Percentiles rank a stretch among this genome's conserved stretches.
phyloP scores from a whole-genome alignment of 495 filamentous ascomycete species.

The Aspergillus homomorphus region DNA sequence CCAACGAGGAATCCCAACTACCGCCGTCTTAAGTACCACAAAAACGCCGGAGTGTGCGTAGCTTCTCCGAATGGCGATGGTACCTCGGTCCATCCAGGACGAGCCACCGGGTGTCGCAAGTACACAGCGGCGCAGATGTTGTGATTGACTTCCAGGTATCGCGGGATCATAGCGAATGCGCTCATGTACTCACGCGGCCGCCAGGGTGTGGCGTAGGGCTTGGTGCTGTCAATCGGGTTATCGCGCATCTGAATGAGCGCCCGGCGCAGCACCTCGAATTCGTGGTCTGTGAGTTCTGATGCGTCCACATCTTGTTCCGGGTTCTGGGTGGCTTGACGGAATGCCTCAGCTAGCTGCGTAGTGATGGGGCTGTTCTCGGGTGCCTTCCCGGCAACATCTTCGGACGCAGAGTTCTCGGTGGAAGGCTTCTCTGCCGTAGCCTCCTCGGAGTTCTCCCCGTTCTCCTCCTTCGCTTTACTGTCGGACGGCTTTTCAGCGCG shows the following conservation, averaged over 20 bases:
- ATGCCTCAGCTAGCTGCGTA: constrained; percentile 38
- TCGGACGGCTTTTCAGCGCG: constrained; percentile 25
- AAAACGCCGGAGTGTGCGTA: constrained; percentile 73
- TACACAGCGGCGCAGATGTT: constrained; percentile 95
- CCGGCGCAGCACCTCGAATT: constrained; percentile 41
- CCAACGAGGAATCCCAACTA: constrained; percentile 20
- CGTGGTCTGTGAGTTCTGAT: constrained; percentile 38
- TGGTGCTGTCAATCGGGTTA: constrained; percentile 70
- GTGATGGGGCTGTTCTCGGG: constrained; percentile 27
- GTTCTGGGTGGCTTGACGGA: constrained; percentile 38
- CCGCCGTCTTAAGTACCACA: constrained; percentile 90
- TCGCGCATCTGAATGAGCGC: constrained; percentile 57
- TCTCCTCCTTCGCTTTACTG: constrained; percentile 12
- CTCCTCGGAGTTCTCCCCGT: neutral
- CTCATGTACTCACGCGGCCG: constrained; percentile 80
- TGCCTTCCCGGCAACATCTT: constrained; percentile 8
- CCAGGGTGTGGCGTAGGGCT: constrained; percentile 93
- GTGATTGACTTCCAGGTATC: constrained; percentile 96
- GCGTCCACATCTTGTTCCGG: constrained; percentile 38
- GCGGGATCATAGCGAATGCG: constrained; percentile 89
- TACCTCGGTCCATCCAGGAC: constrained; percentile 82
- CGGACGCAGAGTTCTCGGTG: neutral
- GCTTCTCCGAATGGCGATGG: constrained; percentile 72
- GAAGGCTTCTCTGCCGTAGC: neutral
- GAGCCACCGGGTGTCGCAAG: constrained; percentile 89